phyloP scores from a whole-genome alignment of 2,329 filamentous ascomycete genomes.

The Aureobasidium vineae region DNA sequence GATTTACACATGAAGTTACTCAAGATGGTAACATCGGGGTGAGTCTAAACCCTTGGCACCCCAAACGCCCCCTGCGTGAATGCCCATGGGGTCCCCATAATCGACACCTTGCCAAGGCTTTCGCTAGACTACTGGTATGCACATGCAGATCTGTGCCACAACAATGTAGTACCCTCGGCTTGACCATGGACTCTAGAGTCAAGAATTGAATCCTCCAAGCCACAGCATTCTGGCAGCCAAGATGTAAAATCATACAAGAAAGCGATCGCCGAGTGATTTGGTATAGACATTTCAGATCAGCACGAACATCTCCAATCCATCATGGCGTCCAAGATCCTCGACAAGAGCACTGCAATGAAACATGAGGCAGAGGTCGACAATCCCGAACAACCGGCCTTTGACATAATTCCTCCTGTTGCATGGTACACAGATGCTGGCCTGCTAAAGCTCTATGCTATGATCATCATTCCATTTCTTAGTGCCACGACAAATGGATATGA shows the following conservation, averaged over 20 bases:
- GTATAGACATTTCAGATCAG: not conserved
- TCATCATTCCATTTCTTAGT: slow-evolving; percentile 25
- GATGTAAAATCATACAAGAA: not conserved
- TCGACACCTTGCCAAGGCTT: not conserved
- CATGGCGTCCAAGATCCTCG: not conserved
- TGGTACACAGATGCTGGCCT: slow-evolving; percentile 30
- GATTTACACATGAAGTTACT: not conserved
- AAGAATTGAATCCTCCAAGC: not conserved
- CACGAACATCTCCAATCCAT: not conserved
- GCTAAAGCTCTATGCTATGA: slow-evolving; percentile 27
- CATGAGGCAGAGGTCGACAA: not conserved
- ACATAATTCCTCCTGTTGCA: not conserved
- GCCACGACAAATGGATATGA: slow-evolving; percentile 24
- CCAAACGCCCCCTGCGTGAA: not conserved
- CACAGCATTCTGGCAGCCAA: not conserved
- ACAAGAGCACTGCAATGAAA: not conserved
- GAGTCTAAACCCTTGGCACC: not conserved
- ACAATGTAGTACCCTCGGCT: not conserved
- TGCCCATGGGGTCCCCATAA: slow-evolving; percentile 5
- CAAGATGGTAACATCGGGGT: not conserved
- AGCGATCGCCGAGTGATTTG: not conserved
- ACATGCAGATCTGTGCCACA: not conserved
- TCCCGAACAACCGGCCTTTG: not conserved
- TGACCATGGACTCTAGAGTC: not conserved
- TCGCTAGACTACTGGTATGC: not conserved